Base-by-base conservation (phyloP, 2,329 filamentous ascomycete genomes). In the Pseudogymnoascus sp. region DNA sequence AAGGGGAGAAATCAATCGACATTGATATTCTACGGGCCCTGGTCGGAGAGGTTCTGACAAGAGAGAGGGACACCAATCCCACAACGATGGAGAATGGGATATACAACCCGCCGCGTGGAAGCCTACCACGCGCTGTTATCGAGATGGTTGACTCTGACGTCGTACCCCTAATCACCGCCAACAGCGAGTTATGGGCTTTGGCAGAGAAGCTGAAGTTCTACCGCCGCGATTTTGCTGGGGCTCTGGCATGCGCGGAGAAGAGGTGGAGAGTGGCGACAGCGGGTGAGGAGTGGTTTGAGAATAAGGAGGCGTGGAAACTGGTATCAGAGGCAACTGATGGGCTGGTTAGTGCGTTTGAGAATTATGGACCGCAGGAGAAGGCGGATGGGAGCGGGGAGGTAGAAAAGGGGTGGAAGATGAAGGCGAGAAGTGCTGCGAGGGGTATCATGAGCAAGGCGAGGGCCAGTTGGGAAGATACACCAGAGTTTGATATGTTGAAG, bases 241-340 rank as follows among this genome's bases (percentile, higher is more conserved):
- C 92, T 4, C 79, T 97, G 1, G 88, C 91, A 5, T 90, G 90
- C 1, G 84, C 92, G 30, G 94, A 97, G 75, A 92, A 93, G 70
- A 90, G 88, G 0, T 99, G 93, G 92, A 83, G 94, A 2, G 85
- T 88, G 0, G 83, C 87, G 0, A 77, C 83, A 28, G 70, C 74
- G 72, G 70, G 75, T 70, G 77, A 70, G 43, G 65, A 64, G 8
- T 73, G 71, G 69, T 61, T 68, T 6, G 58, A 66, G 0, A 77
- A 77, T 2, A 79, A 76, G 74, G 78, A 80, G 64, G 76, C 72
- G 50, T 85, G 83, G 73, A 78, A 82, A 28, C 82, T 83, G 39
- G 81, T 85, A 12, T 78, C 81, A 65, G 78, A 79, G 43, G 81
- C 81, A 16, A 97, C 94, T 0, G 84, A 91, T 61, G 86, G 90